Evolutionary conservation across 2,329 filamentous ascomycete genomes (phyloP).

Genomic region (Phialocephala subalpina): DNA sequence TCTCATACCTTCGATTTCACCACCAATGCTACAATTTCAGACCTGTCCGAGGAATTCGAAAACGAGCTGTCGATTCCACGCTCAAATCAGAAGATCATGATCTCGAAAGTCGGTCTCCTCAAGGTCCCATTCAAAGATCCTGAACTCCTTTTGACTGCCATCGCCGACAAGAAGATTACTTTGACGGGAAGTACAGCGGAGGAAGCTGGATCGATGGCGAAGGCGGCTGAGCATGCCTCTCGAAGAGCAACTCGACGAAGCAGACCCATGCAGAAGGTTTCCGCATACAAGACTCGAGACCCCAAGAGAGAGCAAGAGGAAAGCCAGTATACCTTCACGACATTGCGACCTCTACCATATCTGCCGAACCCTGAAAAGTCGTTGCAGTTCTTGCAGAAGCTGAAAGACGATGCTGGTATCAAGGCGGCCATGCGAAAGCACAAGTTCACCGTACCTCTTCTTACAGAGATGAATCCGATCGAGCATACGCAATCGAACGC

Average conservation of each 20-base stretch:
- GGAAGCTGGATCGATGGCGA: constrained; percentile 64
- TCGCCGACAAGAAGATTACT: constrained; percentile 67
- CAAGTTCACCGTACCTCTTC: constrained; percentile 81
- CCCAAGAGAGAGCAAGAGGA: constrained; percentile 51
- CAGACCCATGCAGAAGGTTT: constrained; percentile 44
- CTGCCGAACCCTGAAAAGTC: constrained; percentile 80
- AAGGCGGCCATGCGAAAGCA: constrained; percentile 83
- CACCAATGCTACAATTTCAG: constrained; percentile 57
- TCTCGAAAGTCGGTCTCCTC: constrained; percentile 70
- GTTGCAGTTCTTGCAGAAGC: constrained; percentile 74
- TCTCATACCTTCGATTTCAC: constrained; percentile 54
- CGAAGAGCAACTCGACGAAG: constrained; percentile 52
- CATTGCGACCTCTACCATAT: constrained; percentile 76
- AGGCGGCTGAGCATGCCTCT: constrained; percentile 57
- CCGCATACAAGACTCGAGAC: constrained; percentile 52
- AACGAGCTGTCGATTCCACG: constrained; percentile 64
- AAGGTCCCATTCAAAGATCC: constrained; percentile 71
- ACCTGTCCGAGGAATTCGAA: constrained; percentile 68
- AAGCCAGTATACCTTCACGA: constrained; percentile 82
- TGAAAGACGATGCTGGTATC: constrained; percentile 87
- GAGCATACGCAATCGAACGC: constrained; percentile 77
- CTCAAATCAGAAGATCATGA: constrained; percentile 73
- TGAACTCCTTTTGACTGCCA: constrained; percentile 52
- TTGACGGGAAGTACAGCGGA: constrained; percentile 69
- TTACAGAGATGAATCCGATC: constrained; percentile 95